Base-by-base conservation (phyloP, 202 grass and related monocot species). In the Saccharum hybrid region DNA sequence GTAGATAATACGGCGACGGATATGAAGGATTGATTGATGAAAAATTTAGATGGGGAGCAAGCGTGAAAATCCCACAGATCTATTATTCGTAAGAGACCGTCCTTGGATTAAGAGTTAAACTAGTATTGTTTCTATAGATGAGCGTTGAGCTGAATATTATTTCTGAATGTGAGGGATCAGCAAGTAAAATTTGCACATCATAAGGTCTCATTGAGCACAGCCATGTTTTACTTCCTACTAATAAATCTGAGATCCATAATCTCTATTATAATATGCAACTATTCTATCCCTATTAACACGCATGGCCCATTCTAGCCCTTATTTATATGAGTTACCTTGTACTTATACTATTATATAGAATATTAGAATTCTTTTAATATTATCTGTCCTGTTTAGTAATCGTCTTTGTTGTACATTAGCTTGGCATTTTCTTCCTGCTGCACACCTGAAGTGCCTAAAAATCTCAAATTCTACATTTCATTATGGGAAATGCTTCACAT, bases 11-110 rank as follows among this genome's bases (percentile, higher is more conserved):
- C 10, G 10, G 0, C 6, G 7, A 51, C 26, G 46, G 30, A 60
- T 63, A 74, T 49, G 15, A 79, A 74, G 66, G 68, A n/a, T n/a
- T 61, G 7, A 68, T 84, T 14, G n/a, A 61, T 72, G 30, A 68
- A 60, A 84, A 74, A 7, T 38, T 21, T 33, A 71, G 3, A 75
- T 39, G 23, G 31, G 13, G 54, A 76, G 16, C 16, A 77, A 66
- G 73, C 4, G 62, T 65, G 9, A 67, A 68, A 81, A 60, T 56
- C 33, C 34, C 5, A 23, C 8, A 39, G 23, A 11, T 13, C 36
- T 37, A 42, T 38, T 63, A 63, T 28, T 72, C 26, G 66, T 56
- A 38, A 51, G 6, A 78, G 37, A 41, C 15, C 30, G 40, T 34
- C 41, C 18, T 78, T 71, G 18, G 18, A 71, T 23, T 49, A 62